Percentiles rank a stretch among this genome's conserved stretches.
phyloP scores from a whole-genome alignment of 257 asterid species.

The Striga asiatica region DNA sequence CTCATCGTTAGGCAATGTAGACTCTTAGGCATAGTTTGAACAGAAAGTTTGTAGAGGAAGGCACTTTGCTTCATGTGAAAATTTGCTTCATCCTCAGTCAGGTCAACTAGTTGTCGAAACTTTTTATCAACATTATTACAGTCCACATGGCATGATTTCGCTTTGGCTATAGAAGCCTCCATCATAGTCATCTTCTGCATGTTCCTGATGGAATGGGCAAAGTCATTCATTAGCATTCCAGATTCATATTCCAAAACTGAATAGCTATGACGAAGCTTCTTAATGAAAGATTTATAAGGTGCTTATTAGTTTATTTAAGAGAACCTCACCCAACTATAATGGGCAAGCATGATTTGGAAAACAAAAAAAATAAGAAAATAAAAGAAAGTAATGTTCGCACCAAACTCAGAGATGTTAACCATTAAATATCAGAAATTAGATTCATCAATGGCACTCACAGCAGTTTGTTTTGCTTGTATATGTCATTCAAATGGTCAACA shows the following conservation, averaged over 20 bases:
- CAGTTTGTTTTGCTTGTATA: not conserved
- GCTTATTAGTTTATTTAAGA: not conserved
- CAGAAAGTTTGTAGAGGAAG: constrained; percentile 91
- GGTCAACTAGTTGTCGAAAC: constrained; percentile 84
- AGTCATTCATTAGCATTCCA: constrained; percentile 13
- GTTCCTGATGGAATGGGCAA: constrained; percentile 39
- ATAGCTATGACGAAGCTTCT: constrained; percentile 2
- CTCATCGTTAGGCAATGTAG: constrained; percentile 92
- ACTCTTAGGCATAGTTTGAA: constrained; percentile 95
- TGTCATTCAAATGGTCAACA: too few species aligned
- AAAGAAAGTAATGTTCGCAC: constrained; percentile 1
- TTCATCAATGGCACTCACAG: not conserved
- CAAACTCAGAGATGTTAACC: not conserved
- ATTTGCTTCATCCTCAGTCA: constrained; percentile 93
- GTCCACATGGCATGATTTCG: constrained; percentile 72
- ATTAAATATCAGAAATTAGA: not conserved
- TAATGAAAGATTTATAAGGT: not conserved
- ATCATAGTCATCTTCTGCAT: constrained; percentile 50
- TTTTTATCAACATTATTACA: constrained; percentile 92
- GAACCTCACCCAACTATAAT: not conserved
- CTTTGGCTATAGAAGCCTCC: constrained; percentile 66
- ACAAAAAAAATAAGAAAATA: too few species aligned
- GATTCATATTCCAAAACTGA: not conserved
- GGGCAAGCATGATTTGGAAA: not conserved
- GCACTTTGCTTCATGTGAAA: constrained; percentile 97